Evolutionary conservation across 179 eudicot species (phyloP).

Genomic region (Beta macrorhiza): DNA sequence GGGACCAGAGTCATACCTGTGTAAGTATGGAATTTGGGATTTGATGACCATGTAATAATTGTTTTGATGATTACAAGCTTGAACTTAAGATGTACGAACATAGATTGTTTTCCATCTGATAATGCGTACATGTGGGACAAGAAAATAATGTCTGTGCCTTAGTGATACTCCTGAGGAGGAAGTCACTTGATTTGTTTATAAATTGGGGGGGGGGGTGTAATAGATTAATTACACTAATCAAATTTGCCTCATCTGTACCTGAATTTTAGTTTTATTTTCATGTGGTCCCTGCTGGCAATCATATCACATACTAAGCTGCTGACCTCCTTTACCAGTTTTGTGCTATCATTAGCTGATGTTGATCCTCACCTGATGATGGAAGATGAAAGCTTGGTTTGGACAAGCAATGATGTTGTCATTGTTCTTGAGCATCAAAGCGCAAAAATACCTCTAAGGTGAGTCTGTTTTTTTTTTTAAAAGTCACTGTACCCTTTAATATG

Average conservation of each 20-base stretch:
- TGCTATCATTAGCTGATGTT: constrained; percentile 93
- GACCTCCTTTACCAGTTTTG: constrained; percentile 56
- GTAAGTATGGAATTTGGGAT: constrained; percentile 42
- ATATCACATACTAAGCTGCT: constrained; percentile 2
- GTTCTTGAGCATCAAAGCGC: constrained; percentile 90
- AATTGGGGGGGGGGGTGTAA: too few relatives aligned
- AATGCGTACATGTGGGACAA: not conserved
- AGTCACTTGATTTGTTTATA: too few relatives aligned
- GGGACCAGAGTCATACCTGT: constrained; percentile 98
- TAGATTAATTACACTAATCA: not conserved
- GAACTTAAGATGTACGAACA: not conserved
- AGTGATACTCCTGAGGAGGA: not conserved
- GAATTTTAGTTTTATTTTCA: not conserved
- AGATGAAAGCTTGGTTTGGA: constrained; percentile 97
- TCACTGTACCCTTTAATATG: not conserved
- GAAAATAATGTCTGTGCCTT: not conserved
- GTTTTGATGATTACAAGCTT: not conserved
- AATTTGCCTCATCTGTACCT: not conserved
- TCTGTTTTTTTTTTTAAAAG: not conserved
- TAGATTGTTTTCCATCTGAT: not conserved
- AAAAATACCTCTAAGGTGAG: constrained; percentile 77
- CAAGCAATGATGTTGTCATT: constrained; percentile 84
- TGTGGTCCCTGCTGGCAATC: not conserved
- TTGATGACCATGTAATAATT: not conserved
- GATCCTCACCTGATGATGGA: constrained; percentile 96